Conservation (phyloP, 2,329 filamentous ascomycete genomes). For the Lachnellula suecica region DNA sequence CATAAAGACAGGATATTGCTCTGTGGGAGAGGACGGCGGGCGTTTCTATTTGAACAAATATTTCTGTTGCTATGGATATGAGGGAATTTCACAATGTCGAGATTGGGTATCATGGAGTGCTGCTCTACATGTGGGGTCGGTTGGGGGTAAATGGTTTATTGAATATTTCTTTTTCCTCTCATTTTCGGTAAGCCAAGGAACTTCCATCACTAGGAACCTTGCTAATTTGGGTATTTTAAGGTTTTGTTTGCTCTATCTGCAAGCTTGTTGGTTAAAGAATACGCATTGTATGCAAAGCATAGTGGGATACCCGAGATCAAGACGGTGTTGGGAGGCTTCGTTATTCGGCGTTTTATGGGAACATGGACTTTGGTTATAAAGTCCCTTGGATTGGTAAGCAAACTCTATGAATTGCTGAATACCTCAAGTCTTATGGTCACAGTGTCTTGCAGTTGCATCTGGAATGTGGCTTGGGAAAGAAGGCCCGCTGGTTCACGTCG, state of each 20-base stretch:
- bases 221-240: constrained; percentile 40
- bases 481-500: constrained; percentile 91
- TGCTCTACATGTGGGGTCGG: constrained; percentile 65
- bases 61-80: constrained; percentile 93
- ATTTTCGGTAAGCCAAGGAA: constrained; percentile 65
- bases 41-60: constrained; percentile 86
- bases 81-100: constrained; percentile 75
- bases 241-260: constrained; percentile 76
- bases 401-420: constrained; percentile 1
- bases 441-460: constrained; percentile 89
- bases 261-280: constrained; percentile 77
- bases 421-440: constrained; percentile 2
- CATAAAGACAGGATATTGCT: constrained; percentile 86
- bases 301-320: constrained; percentile 98
- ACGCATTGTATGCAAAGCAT: constrained; percentile 85
- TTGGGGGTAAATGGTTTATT: constrained; percentile 73
- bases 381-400: constrained; percentile 76
- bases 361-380: constrained; percentile 88
- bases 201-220: not conserved
- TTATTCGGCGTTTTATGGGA: constrained; percentile 85
- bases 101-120: constrained; percentile 87
- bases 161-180: constrained; percentile 85
- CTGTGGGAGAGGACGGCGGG: constrained; percentile 72
- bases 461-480: constrained; percentile 98
- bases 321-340: constrained; percentile 89